phyloP scores from a whole-genome alignment of 1,284 basidiomycete genomes.

The Chiua sp. region DNA sequence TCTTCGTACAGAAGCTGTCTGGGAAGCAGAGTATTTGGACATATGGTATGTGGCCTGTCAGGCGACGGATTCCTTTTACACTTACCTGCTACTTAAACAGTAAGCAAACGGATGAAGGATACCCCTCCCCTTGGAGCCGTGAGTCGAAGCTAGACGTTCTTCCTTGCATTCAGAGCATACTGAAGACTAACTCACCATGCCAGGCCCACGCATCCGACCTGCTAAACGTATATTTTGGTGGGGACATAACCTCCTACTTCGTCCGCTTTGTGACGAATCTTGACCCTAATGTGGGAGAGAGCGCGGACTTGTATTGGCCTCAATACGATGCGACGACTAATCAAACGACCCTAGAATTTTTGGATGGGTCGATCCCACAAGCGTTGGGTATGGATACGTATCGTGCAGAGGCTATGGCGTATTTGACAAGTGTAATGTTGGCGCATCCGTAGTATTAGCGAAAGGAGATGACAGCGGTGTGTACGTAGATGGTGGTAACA shows the following conservation, averaged over 20 bases:
- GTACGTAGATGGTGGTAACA: not conserved
- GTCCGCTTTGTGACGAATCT: not conserved
- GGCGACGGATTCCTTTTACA: not conserved
- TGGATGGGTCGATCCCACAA: conserved; percentile 45
- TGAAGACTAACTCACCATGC: not conserved
- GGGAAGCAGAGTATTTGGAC: conserved; percentile 53
- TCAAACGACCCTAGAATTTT: conserved; percentile 50
- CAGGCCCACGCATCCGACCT: conserved; percentile 48
- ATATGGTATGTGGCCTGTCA: conserved; percentile 42
- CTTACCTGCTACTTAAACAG: conserved; percentile 28
- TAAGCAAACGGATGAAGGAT: conserved; percentile 50
- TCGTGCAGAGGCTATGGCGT: conserved; percentile 47
- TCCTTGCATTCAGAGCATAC: not conserved
- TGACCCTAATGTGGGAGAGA: not conserved
- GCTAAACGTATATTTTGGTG: conserved; percentile 41
- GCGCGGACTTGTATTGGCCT: not conserved
- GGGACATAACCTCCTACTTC: conserved; percentile 45
- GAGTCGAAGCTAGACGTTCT: conserved; percentile 13
- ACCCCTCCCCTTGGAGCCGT: conserved; percentile 52
- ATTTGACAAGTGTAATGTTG: conserved; percentile 44
- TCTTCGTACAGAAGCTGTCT: conserved; percentile 49
- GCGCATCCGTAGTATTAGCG: conserved; percentile 34
- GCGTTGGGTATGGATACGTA: conserved; percentile 47
- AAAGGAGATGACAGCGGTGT: not conserved
- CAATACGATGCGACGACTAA: conserved; percentile 7